Evolutionary conservation across 2,329 filamentous ascomycete genomes (phyloP), one percentile per base, ranked within the genome.

Genomic region (Phialemonium atrogriseum): DNA sequence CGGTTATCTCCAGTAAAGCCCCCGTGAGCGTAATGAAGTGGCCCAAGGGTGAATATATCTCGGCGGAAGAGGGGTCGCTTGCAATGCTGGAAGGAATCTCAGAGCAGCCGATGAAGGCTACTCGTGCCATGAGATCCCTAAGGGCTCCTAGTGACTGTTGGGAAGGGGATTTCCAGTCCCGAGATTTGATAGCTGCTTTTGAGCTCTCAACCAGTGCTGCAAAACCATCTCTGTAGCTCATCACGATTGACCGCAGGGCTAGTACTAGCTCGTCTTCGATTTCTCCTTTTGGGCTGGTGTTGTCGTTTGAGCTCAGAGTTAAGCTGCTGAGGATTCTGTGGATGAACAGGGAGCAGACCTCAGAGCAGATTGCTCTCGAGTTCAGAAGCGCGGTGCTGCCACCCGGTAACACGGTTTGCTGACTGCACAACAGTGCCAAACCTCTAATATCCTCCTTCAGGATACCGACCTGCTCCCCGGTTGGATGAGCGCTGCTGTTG

Each of bases 31-130:
- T 55, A 9, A 66, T 35, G 33, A 65, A 65, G 37, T 68, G 47
- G 18, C 44, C 43, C 2, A 48, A 40, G 1, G 47, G 37, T 5
- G 40, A 45, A 17, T 32, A 44, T 8, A 33, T 20, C 14, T 25
- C 28, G 21, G 24, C 15, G 2, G 35, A 20, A 4, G 32, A 20
- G 4, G 25, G 22, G 6, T 40, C 36, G 8, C 25, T 13, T 3
- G 32, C 22, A 22, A 43, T 58, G 10, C 47, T 36, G n/a, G 66
- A 41, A 1, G 58, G 55, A 1, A 60, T 36, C 24, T 59, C 51
- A 2, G 66, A 69, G 44, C 66, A 70, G 17, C 66, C 65, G 28
- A 74, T 54, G 33, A 62, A 67, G 4, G 64, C 64, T 3, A 76
- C 41, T 2, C 65, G 55, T 8, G 58, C 55, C 4, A 66, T 53